These are phyloP conservation scores for Glycyrrhiza uralensis DNA, from an alignment of 306 rosid genomes.

Conservation along the genomic window DNA sequence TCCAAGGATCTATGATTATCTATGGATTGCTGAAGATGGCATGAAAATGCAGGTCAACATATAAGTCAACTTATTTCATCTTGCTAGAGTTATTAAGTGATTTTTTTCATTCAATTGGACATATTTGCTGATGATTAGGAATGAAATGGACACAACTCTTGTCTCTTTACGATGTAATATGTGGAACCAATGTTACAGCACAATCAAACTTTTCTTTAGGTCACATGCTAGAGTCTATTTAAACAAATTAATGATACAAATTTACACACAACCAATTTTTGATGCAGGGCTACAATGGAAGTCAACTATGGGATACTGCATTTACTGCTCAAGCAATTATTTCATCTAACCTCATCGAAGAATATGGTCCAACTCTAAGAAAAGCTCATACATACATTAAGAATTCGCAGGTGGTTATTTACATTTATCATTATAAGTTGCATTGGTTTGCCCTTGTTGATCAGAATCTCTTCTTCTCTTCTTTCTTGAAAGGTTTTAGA, in stretches of 20 bases:
- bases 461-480: background rate
- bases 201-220: constrained; percentile 10
- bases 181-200: constrained; percentile 11
- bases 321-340: constrained; percentile 86
- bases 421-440: background rate
- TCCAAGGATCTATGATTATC: constrained; percentile 76
- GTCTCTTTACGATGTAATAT: constrained; percentile 11
- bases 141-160: constrained; percentile 6
- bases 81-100: constrained; percentile 20
- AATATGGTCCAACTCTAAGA: constrained; percentile 59
- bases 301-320: constrained; percentile 90
- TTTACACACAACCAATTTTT: constrained; percentile 10
- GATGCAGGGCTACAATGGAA: constrained; percentile 95
- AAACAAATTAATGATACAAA: background rate
- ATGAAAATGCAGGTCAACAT: constrained; percentile 85
- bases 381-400: constrained; percentile 72
- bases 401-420: constrained; percentile 68
- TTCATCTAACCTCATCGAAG: constrained; percentile 66
- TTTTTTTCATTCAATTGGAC: constrained; percentile 13
- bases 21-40: constrained; percentile 97
- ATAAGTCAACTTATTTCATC: constrained; percentile 29
- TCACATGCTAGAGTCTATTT: background rate
- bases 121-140: constrained; percentile 21
- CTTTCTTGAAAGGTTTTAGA: constrained; percentile 55
- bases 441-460: constrained; percentile 25